These are phyloP conservation scores for Chalciporus chontae DNA, from an alignment of 768 basidiomycete species.

Conservation along the genomic window DNA sequence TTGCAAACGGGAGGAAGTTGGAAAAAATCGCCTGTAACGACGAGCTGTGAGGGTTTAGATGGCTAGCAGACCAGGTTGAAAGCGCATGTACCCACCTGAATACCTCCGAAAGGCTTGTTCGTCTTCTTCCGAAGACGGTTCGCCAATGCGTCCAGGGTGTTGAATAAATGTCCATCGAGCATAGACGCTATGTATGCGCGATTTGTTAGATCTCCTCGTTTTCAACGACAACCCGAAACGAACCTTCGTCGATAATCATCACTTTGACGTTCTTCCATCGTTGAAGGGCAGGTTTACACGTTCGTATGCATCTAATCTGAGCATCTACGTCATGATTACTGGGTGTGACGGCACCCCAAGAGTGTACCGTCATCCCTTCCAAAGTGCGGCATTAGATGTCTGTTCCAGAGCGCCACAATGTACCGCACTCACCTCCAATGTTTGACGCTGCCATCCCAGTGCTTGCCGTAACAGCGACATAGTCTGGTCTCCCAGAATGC, in stretches of 20 bases:
- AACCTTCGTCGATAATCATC: conserved; percentile 66
- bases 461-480: conserved; percentile 45
- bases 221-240: conserved; percentile 4
- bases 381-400: not conserved
- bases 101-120: conserved; percentile 57
- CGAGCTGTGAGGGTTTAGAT: conserved; percentile 31
- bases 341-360: conserved; percentile 58
- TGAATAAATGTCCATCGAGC: conserved; percentile 61
- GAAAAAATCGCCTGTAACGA: conserved; percentile 58
- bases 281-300: conserved; percentile 50
- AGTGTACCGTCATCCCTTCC: conserved; percentile 63
- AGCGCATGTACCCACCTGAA: conserved; percentile 42
- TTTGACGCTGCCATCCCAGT: conserved; percentile 47
- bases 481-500: conserved; percentile 28
- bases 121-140: conserved; percentile 47
- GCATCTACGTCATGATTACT: conserved; percentile 37
- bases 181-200: conserved; percentile 50
- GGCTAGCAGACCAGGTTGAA: not conserved
- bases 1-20: conserved; percentile 55
- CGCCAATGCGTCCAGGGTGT: conserved; percentile 55
- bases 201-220: not conserved
- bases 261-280: conserved; percentile 58
- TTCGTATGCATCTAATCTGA: conserved; percentile 48
- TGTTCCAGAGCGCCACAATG: not conserved
- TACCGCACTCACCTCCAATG: conserved; percentile 39